Evolutionary conservation across 75 land plant genomes (phyloP), one percentile per base, ranked within the genome.

Genomic region (Cryptomeria japonica): DNA sequence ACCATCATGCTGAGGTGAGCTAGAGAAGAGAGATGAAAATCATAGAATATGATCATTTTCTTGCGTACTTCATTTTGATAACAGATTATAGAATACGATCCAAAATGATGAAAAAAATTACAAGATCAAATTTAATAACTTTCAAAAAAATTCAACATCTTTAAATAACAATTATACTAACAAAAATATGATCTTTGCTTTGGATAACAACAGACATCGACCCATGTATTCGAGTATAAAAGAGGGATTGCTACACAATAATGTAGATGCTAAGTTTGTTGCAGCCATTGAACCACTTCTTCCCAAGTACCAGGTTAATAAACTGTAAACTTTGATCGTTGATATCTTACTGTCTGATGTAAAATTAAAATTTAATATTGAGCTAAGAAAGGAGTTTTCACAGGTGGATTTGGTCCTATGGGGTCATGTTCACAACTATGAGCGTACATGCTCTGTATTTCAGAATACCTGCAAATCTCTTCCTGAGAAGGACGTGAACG

Each of bases 371-470:
- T 18, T 22, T 3, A 15, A 16, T 58, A 16, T 58, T 58, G 22
- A 58, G 16, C 64, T 58, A 16, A 19, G 5, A 58, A 58, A 16
- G 18, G 25, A 56, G 12, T 70, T 42, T 25, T 51, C 15, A 32
- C 90, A 96, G 98, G 98, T 96, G 55, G 97, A 96, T 87, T 85
- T 96, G 36, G 98, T 83, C 28, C 41, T 94, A 32, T 94, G 94
- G 90, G 97, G 98, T 13, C 98, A 96, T 85, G 98, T 95, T 28
- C 98, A 96, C 76, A 96, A 94, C 87, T 96, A 96, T 58, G 98
- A 96, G 87, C 90, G 98, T 64, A 92, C 98, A 0, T 96, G 94
- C 95, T 2, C 68, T 96, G 3, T 95, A 90, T 85, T n/a, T n/a
- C 32, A 90, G n/a, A 36, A 89, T 28, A 53, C 72, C 13, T 96